phyloP scores from a whole-genome alignment of 192 early-diverging fungal species.

The Entomortierella lignicola region DNA sequence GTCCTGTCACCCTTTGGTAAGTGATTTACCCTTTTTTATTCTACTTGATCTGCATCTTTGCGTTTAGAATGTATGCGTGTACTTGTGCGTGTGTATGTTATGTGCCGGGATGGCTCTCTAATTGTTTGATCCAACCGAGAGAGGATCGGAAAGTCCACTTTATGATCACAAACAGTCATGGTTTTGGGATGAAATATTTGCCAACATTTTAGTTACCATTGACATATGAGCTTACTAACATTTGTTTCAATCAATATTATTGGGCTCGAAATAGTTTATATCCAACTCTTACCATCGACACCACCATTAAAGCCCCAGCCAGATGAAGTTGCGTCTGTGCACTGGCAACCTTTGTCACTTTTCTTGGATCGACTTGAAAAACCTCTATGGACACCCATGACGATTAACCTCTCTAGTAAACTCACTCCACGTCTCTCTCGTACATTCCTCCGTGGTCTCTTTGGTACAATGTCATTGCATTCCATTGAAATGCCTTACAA shows the following conservation, averaged over 20 bases:
- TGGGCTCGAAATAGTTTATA: slow-evolving; percentile 41
- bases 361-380: slow-evolving; percentile 54
- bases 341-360: slow-evolving; percentile 53
- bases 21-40: background rate
- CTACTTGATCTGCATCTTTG: background rate
- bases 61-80: background rate
- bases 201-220: slow-evolving; percentile 11
- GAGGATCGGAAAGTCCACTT: background rate
- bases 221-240: slow-evolving; percentile 12
- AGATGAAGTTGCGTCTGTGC: slow-evolving; percentile 55
- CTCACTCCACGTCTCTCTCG: slow-evolving; percentile 51
- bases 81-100: background rate
- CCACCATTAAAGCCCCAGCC: slow-evolving; percentile 54
- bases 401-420: slow-evolving; percentile 55
- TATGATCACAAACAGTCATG: background rate
- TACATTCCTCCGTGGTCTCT: slow-evolving; percentile 47
- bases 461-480: slow-evolving; percentile 55
- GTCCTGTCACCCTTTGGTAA: slow-evolving; percentile 59
- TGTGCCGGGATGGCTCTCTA: background rate
- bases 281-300: slow-evolving; percentile 53
- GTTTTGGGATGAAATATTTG: slow-evolving; percentile 40
- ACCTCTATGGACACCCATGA: slow-evolving; percentile 53
- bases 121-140: slow-evolving; percentile 1
- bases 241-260: slow-evolving; percentile 4
- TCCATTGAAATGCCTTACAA: slow-evolving; percentile 53